Evolutionary conservation across 2,329 filamentous ascomycete species (phyloP), one percentile per base, ranked within the genome.

Genomic region (Verticillium nonalfalfae): DNA sequence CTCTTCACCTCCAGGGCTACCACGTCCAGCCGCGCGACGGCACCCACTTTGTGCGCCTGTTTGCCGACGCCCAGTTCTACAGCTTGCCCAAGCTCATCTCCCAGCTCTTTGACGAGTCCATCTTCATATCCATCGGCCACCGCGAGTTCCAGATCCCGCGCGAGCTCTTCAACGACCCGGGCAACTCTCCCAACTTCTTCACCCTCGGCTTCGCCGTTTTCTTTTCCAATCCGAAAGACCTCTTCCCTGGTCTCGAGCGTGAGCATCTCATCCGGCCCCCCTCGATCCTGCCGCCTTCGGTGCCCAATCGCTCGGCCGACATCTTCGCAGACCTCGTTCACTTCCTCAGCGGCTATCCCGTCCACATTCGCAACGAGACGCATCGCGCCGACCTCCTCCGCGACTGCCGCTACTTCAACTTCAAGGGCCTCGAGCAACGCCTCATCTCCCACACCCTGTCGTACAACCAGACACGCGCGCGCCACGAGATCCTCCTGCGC

Each of bases 181-280:
- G 93, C 33, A 93, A 98, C 76, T 88, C 87, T n/a, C 93, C 93
- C 13, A 98, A 98, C 74, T 98, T 93, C 81, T 98, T 98, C 79
- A 90, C 92, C 0, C 84, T 97, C 3, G 93, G 93, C 62, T 97
- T 96, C 70, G 89, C 88, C 40, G 85, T 91, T 68, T 96, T 96
- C 81, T 96, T 97, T 78, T 88, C 88, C 15, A 87, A 86, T 2
- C 90, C 90, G 0, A 81, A 85, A 14, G 89, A 96, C 68, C 84
- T 93, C 6, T 97, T 97, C 68, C 94, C 94, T 0, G 94, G 93
- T 1, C 83, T 97, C 1, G 87, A 93, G 62, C 86, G 91, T 59
- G 85, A 87, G 63, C 86, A 87, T 14, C 84, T 97, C 21, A 85
- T 97, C 52, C 89, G 94, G 0, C 94, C 94, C 1, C 94, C 94